Evolutionary conservation across 768 basidiomycete species (phyloP), one percentile per base, ranked within the genome.

Genomic region (Coprinellus micaceus): DNA sequence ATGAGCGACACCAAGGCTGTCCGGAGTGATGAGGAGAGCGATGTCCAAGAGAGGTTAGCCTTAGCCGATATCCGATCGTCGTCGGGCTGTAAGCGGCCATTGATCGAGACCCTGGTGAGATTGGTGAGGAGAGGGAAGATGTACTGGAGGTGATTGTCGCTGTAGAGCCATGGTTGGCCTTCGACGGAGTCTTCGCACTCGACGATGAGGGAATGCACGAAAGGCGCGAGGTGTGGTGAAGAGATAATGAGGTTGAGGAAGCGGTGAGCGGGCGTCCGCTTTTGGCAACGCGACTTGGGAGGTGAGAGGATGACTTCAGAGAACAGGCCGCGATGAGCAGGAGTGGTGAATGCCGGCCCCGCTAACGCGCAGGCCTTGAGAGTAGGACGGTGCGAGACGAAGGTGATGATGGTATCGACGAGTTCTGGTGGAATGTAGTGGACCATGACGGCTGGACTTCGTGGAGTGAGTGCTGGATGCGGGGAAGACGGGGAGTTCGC

Each of bases 21-120:
- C 3, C 57, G 57, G 3, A 58, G 53, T 12, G 45, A 47, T 12
- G 53, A 39, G 11, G 57, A 58, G 3, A 58, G 53, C 10, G 53
- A 58, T 3, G 57, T 54, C 57, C 57, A 58, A 12, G 57, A 58
- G 6, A 58, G 53, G 57, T 58, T 54, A n/a, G 57, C 52, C 48
- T 58, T 58, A 33, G 39, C 29, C 17, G 53, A 52, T 17, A 43
- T 30, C 17, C 40, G 17, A 10, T 54, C 53, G 53, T 51, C 46
- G 10, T 45, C 57, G 6, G 57, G 37, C 30, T 54, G 24, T 30
- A 54, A 33, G 19, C 52, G 48, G 30, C 57, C 57, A 19, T 54
- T 54, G 37, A 58, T 52, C 19, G 57, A 53, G 4, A 58, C 48
- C 33, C 43, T 47, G n/a, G 57, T 25, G 11, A 58, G 39, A 13